Evolutionary conservation across 331 rosid genomes (phyloP).

Genomic region (Saraca asoca): DNA sequence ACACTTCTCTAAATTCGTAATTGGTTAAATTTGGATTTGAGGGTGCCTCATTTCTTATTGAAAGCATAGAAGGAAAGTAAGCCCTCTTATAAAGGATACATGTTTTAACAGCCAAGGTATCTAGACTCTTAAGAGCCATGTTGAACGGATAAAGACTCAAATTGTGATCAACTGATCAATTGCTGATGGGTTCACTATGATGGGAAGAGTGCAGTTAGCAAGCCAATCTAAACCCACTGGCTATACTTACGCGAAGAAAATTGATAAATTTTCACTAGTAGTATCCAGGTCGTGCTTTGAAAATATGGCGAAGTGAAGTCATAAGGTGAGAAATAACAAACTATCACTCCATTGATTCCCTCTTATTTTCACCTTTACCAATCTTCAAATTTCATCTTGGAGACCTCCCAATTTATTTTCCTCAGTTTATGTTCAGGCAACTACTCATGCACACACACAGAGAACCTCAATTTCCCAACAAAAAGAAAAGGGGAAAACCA

Average conservation of each 20-base stretch:
- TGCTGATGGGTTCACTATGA: constrained; percentile 2
- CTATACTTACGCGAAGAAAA: constrained; percentile 6
- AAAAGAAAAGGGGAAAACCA: background rate
- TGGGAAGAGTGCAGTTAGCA: background rate
- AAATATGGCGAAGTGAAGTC: background rate
- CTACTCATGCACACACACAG: background rate
- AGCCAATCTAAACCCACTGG: background rate
- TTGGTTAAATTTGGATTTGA: background rate
- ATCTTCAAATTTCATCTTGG: no score
- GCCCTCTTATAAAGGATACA: background rate
- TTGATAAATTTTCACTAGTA: background rate
- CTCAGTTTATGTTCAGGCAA: background rate
- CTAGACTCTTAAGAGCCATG: background rate
- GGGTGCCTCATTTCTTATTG: background rate
- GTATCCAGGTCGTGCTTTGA: background rate
- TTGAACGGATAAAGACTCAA: background rate
- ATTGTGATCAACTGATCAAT: background rate
- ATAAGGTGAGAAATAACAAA: background rate
- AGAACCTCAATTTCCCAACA: background rate
- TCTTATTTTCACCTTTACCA: no score
- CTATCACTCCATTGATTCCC: background rate
- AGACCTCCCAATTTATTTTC: background rate
- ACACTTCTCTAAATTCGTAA: background rate
- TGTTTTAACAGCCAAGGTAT: background rate
- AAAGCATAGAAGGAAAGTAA: constrained; percentile 22